These are phyloP conservation scores for Trichopus zeylanicus DNA, from an alignment of 116 monocot species.

Conservation along the genomic window DNA sequence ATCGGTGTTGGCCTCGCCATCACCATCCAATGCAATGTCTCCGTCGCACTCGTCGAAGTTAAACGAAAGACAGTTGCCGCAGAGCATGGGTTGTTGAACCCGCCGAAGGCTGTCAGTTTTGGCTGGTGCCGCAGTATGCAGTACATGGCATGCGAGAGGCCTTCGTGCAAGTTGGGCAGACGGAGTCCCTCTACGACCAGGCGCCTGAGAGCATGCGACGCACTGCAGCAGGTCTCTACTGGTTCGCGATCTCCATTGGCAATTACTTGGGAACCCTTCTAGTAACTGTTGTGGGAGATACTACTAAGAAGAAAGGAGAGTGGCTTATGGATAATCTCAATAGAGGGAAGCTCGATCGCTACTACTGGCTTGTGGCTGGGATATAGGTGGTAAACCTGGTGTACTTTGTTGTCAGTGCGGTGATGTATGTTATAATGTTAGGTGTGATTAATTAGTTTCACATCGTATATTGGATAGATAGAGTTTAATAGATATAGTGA, in stretches of 20 bases:
- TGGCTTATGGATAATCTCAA: slow-evolving; percentile 45
- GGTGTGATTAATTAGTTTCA: no score
- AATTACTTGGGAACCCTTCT: slow-evolving; percentile 49
- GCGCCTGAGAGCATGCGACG: slow-evolving; percentile 89
- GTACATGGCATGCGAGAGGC: slow-evolving; percentile 62
- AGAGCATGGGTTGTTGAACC: slow-evolving; percentile 31
- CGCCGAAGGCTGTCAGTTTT: slow-evolving; percentile 34
- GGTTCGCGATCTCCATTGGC: slow-evolving; percentile 43
- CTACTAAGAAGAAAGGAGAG: slow-evolving; percentile 27
- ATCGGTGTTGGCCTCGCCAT: slow-evolving; percentile 51
- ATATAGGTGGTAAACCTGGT: slow-evolving; percentile 32
- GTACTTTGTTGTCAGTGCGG: slow-evolving; percentile 14
- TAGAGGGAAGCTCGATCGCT: slow-evolving; percentile 29
- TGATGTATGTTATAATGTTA: no score
- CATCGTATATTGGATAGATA: no score
- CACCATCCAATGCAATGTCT: slow-evolving; percentile 18
- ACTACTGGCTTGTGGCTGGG: slow-evolving; percentile 32
- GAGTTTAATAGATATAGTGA: no score
- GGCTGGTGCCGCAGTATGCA: slow-evolving; percentile 83
- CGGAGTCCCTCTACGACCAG: slow-evolving; percentile 88
- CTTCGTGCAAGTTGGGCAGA: slow-evolving; percentile 62
- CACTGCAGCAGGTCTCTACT: slow-evolving; percentile 54
- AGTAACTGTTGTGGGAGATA: slow-evolving; percentile 35
- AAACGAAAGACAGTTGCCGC: slow-evolving; percentile 26
- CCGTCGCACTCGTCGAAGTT: slow-evolving; percentile 36